Evolutionary conservation across 2,329 filamentous ascomycete genomes (phyloP).

Genomic region (Trichophyton mentagrophytes): DNA sequence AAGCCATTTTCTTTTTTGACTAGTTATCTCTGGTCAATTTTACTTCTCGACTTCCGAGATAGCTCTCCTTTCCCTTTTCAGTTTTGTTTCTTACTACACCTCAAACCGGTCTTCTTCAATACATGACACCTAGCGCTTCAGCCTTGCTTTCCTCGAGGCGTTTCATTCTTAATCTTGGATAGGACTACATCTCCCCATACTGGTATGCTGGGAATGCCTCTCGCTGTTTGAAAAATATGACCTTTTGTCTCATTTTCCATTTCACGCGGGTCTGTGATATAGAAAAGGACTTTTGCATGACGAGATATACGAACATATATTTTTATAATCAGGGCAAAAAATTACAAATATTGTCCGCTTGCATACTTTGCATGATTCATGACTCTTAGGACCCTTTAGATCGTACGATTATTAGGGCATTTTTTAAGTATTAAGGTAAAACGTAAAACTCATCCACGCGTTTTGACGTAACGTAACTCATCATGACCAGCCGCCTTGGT

Average conservation of each 20-base stretch:
- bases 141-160: not conserved
- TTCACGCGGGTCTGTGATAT: not conserved
- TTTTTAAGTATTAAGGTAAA: not conserved
- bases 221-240: not conserved
- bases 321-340: not conserved
- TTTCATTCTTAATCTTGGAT: not conserved
- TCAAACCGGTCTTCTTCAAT: not conserved
- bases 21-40: not conserved
- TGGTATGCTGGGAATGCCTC: not conserved
- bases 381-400: too few species aligned
- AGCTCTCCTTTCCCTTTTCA: not conserved
- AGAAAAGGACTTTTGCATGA: not conserved
- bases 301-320: not conserved
- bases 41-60: not conserved
- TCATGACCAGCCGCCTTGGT: constrained; percentile 12
- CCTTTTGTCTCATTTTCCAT: not conserved
- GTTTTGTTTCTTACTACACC: too few species aligned
- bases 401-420: too few species aligned
- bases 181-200: not conserved
- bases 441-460: not conserved
- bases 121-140: not conserved
- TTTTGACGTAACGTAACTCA: not conserved
- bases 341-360: not conserved
- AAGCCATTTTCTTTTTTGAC: not conserved
- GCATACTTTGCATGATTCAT: not conserved